Percentiles rank a stretch among this genome's conserved stretches.
Conservation (phyloP, 106 monocot species). For the Triglochin maritima region DNA sequence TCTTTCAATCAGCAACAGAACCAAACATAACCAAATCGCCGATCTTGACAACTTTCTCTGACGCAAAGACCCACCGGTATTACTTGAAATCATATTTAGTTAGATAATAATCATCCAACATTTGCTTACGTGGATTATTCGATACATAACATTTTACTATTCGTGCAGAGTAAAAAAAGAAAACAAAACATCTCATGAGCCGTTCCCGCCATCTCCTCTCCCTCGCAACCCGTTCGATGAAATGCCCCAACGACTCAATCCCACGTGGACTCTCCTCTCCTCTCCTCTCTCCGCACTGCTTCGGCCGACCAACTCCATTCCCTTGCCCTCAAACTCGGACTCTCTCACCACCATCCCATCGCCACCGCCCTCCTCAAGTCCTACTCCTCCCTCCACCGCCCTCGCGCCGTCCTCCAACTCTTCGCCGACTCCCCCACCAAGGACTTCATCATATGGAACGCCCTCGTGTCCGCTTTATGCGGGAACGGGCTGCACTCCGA, state of each 20-base stretch:
- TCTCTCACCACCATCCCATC: slow-evolving; percentile 9
- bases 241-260: slow-evolving; percentile 16
- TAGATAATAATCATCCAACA: too few relatives aligned
- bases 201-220: neutral
- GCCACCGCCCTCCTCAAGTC: slow-evolving; percentile 30
- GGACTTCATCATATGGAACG: slow-evolving; percentile 37
- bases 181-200: too few relatives aligned
- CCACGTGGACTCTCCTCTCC: neutral
- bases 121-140: too few relatives aligned
- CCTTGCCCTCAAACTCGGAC: slow-evolving; percentile 23
- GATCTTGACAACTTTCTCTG: too few relatives aligned
- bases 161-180: too few relatives aligned
- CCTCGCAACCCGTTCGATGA: slow-evolving; percentile 24
- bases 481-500: slow-evolving; percentile 18
- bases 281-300: neutral
- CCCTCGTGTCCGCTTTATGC: slow-evolving; percentile 30
- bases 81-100: too few relatives aligned
- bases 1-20: too few relatives aligned
- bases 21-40: too few relatives aligned
- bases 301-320: slow-evolving; percentile 12
- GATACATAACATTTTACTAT: too few relatives aligned
- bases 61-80: too few relatives aligned
- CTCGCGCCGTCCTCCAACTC: slow-evolving; percentile 7
- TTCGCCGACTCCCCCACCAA: slow-evolving; percentile 16
- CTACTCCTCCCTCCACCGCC: slow-evolving; percentile 25